Base-by-base conservation (phyloP, 2,329 filamentous ascomycete genomes). In the Colletotrichum sp. region DNA sequence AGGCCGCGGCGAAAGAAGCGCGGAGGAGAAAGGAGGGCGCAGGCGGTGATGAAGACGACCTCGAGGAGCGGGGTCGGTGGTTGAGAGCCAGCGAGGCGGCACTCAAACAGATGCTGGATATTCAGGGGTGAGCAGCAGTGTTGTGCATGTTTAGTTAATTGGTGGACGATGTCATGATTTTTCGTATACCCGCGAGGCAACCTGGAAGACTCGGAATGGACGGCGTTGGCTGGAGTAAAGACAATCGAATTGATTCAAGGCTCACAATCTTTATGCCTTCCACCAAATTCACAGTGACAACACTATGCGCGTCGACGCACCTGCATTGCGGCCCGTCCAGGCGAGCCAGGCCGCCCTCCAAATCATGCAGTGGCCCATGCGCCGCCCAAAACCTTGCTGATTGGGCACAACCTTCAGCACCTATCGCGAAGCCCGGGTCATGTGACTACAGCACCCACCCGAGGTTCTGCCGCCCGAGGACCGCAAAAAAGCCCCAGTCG, bases 11-110 rank as follows among this genome's bases (percentile, higher is more conserved):
- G n/a, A 90, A 88, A 79, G 94, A 96, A 80, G 94, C 94, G 15
- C 90, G 89, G 83, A 88, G 92, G 80, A 89, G 93, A 80, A 93
- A 92, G 82, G 93, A 95, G 80, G 89, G 89, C 13, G 89, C 92
- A 10, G 91, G 92, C 7, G 93, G 93, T 8, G 90, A 92, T 57
- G 91, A 91, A 18, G 94, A 95, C 80, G 94, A 96, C 80, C 83
- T 96, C 36, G 95, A 96, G 82, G 93, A 95, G 83, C 90, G 92
- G 79, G 95, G 93, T 8, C 88, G 94, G 78, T 96, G 95, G 95
- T 92, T 93, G 85, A 90, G 91, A 78, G 93, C 92, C 21, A 92
- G 91, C n/a, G 94, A 95, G 81, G 85, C 87, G 10, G 89, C 88
- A 15, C 83, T 96, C 82, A 91, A 86, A 81, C 88, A 90, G 75